A percentile compares a stretch with the other conserved stretches of the same genome.
These are phyloP conservation scores for Solanum gandarillasii DNA, from an alignment of 257 asterid species.

Conservation along the genomic window DNA sequence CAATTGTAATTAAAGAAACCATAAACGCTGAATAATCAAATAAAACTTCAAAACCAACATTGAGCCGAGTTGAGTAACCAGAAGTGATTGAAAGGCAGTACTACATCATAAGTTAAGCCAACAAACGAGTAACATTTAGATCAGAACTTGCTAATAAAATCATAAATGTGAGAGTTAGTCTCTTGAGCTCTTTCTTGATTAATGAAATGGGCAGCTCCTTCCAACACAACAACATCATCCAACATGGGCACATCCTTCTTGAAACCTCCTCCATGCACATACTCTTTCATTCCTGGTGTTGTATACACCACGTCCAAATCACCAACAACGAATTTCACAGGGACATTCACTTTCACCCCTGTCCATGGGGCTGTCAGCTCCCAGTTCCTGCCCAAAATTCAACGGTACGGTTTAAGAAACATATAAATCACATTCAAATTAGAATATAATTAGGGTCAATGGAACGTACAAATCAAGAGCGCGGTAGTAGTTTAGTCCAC, in stretches of 20 bases:
- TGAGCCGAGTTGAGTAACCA: neutral
- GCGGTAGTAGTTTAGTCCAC: slow-evolving; percentile 86
- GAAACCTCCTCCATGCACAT: slow-evolving; percentile 77
- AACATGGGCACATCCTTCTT: slow-evolving; percentile 68
- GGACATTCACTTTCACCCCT: slow-evolving; percentile 54
- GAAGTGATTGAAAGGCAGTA: neutral
- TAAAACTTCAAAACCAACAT: neutral
- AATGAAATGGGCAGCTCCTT: slow-evolving; percentile 73
- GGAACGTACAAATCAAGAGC: slow-evolving; percentile 52
- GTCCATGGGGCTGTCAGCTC: slow-evolving; percentile 78
- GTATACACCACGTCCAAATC: slow-evolving; percentile 66
- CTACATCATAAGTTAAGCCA: neutral
- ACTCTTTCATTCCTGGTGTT: slow-evolving; percentile 80
- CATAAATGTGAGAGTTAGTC: slow-evolving; percentile 34
- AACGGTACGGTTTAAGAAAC: neutral
- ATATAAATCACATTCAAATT: neutral
- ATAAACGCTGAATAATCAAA: neutral
- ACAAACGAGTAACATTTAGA: neutral
- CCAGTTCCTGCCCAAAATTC: slow-evolving; percentile 52
- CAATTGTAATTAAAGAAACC: neutral
- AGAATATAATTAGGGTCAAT: neutral
- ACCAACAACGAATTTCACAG: slow-evolving; percentile 70
- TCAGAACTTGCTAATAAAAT: slow-evolving; percentile 38
- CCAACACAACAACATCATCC: slow-evolving; percentile 53
- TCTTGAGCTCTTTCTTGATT: slow-evolving; percentile 72